phyloP scores from a whole-genome alignment of 116 monocot genomes.

The Trichopus zeylanicus region DNA sequence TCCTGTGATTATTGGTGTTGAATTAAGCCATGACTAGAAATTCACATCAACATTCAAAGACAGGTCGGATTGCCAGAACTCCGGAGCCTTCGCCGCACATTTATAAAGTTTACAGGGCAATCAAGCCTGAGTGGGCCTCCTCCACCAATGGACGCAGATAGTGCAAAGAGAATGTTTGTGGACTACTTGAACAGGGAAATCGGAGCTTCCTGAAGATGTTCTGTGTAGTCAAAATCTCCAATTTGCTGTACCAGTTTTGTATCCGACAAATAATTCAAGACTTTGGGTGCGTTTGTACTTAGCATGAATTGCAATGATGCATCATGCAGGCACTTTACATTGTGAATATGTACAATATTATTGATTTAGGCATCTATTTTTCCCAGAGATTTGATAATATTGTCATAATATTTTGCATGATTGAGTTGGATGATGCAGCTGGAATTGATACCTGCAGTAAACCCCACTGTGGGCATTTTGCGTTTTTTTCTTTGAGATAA shows the following conservation, averaged over 20 bases:
- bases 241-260: background rate
- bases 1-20: background rate
- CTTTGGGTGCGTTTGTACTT: no score
- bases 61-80: conserved; percentile 77
- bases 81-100: conserved; percentile 69
- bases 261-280: background rate
- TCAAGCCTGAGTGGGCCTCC: conserved; percentile 81
- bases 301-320: no score
- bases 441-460: no score
- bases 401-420: no score
- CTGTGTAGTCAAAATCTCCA: background rate
- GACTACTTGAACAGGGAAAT: conserved; percentile 92
- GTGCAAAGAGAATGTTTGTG: conserved; percentile 89
- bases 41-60: conserved; percentile 68
- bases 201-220: conserved; percentile 4
- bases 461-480: no score
- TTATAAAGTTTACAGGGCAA: conserved; percentile 91
- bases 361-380: no score
- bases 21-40: conserved; percentile 41
- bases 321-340: no score
- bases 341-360: no score
- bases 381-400: no score
- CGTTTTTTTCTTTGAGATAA: no score
- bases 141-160: conserved; percentile 74
- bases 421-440: no score